Conservation (phyloP, 2,329 filamentous ascomycete genomes). For the Alternaria rosae region DNA sequence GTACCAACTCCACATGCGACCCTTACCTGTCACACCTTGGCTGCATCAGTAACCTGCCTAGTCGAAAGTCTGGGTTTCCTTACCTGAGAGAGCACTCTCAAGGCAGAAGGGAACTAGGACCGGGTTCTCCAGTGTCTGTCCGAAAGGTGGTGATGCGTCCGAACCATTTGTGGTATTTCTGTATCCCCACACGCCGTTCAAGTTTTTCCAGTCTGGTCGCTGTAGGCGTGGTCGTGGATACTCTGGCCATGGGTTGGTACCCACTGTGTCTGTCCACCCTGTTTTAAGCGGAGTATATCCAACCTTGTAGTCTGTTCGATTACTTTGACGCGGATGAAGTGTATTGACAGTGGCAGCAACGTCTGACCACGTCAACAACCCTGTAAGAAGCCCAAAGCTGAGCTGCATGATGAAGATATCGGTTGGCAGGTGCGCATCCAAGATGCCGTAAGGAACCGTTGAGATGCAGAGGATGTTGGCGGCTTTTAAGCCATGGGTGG, state of each 20-base stretch:
- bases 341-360: constrained; percentile 17
- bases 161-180: constrained; percentile 52
- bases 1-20: constrained; percentile 56
- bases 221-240: constrained; percentile 65
- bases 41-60: constrained; percentile 48
- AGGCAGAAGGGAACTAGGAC: constrained; percentile 63
- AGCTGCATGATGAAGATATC: constrained; percentile 24
- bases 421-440: not conserved
- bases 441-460: not conserved
- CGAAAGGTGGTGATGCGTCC: constrained; percentile 55
- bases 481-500: constrained; percentile 31
- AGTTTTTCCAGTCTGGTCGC: constrained; percentile 62
- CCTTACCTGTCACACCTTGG: constrained; percentile 51
- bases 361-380: constrained; percentile 17
- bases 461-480: not conserved
- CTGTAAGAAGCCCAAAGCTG: constrained; percentile 16
- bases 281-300: constrained; percentile 48
- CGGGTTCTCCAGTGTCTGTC: constrained; percentile 51
- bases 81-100: constrained; percentile 62
- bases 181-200: constrained; percentile 68
- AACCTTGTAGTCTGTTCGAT: constrained; percentile 40
- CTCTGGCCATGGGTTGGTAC: constrained; percentile 64
- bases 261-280: constrained; percentile 61
- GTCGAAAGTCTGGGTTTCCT: constrained; percentile 15
- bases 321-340: constrained; percentile 31